Evolutionary conservation across 768 basidiomycete genomes (phyloP), one percentile per base, ranked within the genome.

Genomic region (Leccinum boreale): DNA sequence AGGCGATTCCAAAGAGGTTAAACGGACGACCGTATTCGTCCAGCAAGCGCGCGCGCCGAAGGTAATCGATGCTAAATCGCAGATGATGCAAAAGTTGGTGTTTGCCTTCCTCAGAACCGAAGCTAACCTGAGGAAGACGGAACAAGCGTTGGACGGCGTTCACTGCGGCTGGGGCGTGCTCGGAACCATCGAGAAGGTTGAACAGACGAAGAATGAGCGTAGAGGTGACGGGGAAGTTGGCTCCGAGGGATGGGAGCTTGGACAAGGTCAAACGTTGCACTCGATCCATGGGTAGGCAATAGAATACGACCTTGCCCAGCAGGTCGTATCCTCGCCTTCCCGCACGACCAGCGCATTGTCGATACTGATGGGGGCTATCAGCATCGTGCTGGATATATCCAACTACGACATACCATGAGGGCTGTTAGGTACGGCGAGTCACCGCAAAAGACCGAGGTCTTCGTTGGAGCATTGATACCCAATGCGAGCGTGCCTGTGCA

Each of bases 391-490:
- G 10, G 2, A n/a, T 44, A n/a, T 12, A 46, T n/a, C 21, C 19
- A 19, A 21, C 42, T n/a, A 39, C 14, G 45, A 65, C 78, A 2
- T 64, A 82, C 83, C 79, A 81, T 83, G 8, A 87, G 77, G 1
- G 85, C 82, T 1, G 85, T 85, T 35, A 86, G 62, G 65, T 58
- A 85, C 1, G 82, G 81, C 0, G 85, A 86, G 67, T 86, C 85
- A 0, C 81, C 83, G 53, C 79, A 81, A 63, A 89, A 89, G 6
- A 85, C 77, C 2, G 82, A 77, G 0, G 88, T 85, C 63, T 81
- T 86, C 0, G 85, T 78, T 1, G 88, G 88, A 0, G 86, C 87
- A 64, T 90, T 90, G 64, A 90, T 90, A 57, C 88, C 89, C 14
- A 90, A 74, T 1, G 88, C 87, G 55, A 89, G 74, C 5, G 87